Conservation (phyloP, 2,329 filamentous ascomycete genomes). For the Colletotrichum gloeosporioides region DNA sequence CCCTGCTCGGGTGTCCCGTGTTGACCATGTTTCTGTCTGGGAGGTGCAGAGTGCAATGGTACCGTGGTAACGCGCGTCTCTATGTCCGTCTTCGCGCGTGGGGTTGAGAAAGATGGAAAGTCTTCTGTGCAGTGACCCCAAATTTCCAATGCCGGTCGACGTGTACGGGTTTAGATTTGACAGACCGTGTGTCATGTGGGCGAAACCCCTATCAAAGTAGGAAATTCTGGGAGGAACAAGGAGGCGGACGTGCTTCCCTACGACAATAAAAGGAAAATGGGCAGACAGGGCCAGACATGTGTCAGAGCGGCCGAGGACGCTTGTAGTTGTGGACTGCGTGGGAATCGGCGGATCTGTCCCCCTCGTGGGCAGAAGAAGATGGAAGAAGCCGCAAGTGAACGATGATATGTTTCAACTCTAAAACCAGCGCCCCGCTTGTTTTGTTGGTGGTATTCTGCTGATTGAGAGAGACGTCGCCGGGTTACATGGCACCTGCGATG, state of each 20-base stretch:
- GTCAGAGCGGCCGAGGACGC: slow-evolving; percentile 7
- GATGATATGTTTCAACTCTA: slow-evolving; percentile 18
- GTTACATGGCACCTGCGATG: neutral
- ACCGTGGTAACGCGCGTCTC: neutral
- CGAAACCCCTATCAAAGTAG: slow-evolving; percentile 3
- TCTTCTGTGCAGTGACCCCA: neutral
- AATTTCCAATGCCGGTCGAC: neutral
- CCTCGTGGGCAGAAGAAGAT: neutral
- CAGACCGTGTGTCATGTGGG: slow-evolving; percentile 1
- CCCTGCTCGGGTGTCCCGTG: slow-evolving; percentile 21
- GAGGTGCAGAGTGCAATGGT: neutral
- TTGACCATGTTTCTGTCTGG: slow-evolving; percentile 15
- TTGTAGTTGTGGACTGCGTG: neutral
- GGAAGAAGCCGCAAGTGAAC: neutral
- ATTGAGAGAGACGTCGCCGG: neutral
- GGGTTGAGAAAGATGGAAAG: neutral
- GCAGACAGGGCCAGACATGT: neutral
- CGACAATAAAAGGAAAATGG: neutral
- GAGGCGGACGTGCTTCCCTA: neutral
- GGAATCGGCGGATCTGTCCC: neutral
- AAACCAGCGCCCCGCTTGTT: slow-evolving; percentile 14
- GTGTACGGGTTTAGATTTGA: neutral
- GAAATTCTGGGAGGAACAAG: neutral
- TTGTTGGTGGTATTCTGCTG: neutral
- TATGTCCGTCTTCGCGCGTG: neutral